These are phyloP conservation scores for Smittium culicis DNA, from an alignment of 371 early-diverging fungal species.

Conservation along the genomic window DNA sequence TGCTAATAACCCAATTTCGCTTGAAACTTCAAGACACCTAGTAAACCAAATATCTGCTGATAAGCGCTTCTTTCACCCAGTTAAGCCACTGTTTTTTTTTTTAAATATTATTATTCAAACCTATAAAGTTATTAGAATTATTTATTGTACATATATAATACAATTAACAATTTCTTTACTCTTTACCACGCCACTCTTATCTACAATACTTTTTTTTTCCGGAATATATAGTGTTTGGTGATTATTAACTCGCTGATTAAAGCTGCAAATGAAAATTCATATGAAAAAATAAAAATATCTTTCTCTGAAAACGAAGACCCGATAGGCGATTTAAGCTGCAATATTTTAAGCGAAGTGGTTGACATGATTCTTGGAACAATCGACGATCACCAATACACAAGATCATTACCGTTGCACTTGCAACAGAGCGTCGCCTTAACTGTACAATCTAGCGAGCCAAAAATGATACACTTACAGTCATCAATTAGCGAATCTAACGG, in stretches of 20 bases:
- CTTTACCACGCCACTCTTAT: no score
- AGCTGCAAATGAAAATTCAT: neutral
- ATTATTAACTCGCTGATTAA: conserved; percentile 3
- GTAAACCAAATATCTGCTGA: neutral
- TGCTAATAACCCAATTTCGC: neutral
- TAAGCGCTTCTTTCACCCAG: neutral
- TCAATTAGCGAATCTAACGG: neutral
- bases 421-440: neutral
- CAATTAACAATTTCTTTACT: no score
- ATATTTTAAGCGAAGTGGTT: neutral
- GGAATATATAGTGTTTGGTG: neutral
- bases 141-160: no score
- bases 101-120: no score
- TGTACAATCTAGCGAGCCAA: neutral
- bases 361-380: conserved; percentile 9
- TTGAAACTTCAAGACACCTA: conserved; percentile 1
- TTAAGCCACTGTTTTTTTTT: neutral
- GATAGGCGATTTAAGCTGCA: neutral
- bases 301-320: neutral
- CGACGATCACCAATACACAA: conserved; percentile 2
- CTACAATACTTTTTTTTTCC: no score
- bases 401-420: neutral
- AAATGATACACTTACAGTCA: neutral
- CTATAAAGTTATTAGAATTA: no score
- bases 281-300: neutral